These are phyloP conservation scores for Exophiala viscosa DNA, from an alignment of 2,329 filamentous ascomycete genomes.

Conservation along the genomic window DNA sequence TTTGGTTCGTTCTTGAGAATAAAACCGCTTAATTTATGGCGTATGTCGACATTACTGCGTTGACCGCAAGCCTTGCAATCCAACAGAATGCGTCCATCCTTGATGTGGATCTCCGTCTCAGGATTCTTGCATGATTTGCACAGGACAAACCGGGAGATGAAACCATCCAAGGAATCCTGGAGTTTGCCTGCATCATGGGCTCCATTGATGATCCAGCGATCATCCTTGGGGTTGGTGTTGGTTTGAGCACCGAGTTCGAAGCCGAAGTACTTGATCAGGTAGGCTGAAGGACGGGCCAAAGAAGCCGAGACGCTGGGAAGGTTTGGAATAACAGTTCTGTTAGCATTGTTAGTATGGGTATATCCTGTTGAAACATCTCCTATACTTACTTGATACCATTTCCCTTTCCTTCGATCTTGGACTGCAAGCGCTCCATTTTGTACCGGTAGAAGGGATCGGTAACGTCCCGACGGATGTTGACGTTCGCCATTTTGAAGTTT, in stretches of 20 bases:
- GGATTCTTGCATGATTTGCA: slow-evolving; percentile 99
- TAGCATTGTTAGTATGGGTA: slow-evolving; percentile 3
- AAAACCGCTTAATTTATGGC: slow-evolving; percentile 93
- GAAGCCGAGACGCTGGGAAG: slow-evolving; percentile 88
- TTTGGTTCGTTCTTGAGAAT: slow-evolving; percentile 95
- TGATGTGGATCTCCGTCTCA: slow-evolving; percentile 93
- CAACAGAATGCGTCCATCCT: slow-evolving; percentile 84
- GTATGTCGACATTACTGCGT: slow-evolving; percentile 83
- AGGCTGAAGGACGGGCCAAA: slow-evolving; percentile 84
- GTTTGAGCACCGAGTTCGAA: slow-evolving; percentile 98
- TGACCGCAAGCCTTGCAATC: slow-evolving; percentile 99
- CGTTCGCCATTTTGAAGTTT: slow-evolving; percentile 80
- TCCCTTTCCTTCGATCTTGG: slow-evolving; percentile 99
- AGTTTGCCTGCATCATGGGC: slow-evolving; percentile 93
- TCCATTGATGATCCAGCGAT: slow-evolving; percentile 99
- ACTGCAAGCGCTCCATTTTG: slow-evolving; percentile 99
- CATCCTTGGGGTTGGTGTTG: slow-evolving; percentile 93
- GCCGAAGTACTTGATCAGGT: slow-evolving; percentile 99
- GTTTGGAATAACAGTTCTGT: slow-evolving; percentile 82
- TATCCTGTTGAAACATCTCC: not conserved
- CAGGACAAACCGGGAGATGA: slow-evolving; percentile 97
- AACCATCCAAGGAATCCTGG: slow-evolving; percentile 96
- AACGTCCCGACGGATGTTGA: slow-evolving; percentile 77
- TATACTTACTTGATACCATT: slow-evolving; percentile 85
- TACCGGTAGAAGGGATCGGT: slow-evolving; percentile 99